phyloP scores from a whole-genome alignment of 2,329 filamentous ascomycete species.

The Cercospora sp. region DNA sequence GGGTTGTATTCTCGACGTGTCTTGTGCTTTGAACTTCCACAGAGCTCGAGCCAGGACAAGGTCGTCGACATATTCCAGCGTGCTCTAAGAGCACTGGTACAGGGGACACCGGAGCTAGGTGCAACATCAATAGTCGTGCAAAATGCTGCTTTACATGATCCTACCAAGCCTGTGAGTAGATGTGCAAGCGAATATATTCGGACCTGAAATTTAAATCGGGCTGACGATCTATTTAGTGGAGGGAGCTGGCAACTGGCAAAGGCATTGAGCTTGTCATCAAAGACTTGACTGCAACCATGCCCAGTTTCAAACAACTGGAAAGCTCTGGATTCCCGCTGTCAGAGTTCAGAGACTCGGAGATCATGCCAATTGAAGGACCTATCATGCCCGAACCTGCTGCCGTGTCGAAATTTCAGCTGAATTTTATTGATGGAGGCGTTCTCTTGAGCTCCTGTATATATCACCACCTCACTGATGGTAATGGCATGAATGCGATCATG shows the following conservation, averaged over 20 bases:
- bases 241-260: conserved; percentile 17
- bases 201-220: too few species aligned
- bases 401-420: conserved; percentile 23
- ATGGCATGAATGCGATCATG: conserved; percentile 29
- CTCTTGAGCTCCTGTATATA: conserved; percentile 28
- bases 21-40: conserved; percentile 23
- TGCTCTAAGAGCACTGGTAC: conserved; percentile 24
- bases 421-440: conserved; percentile 25
- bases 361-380: conserved; percentile 24
- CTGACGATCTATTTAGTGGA: conserved; percentile 12
- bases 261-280: conserved; percentile 25
- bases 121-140: conserved; percentile 15
- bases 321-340: conserved; percentile 22
- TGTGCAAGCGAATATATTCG: neutral
- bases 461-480: conserved; percentile 26
- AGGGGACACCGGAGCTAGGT: conserved; percentile 29
- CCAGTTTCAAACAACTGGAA: conserved; percentile 20
- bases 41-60: conserved; percentile 20
- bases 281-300: conserved; percentile 20
- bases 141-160: conserved; percentile 20
- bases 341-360: conserved; percentile 23
- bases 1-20: conserved; percentile 26
- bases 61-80: conserved; percentile 19
- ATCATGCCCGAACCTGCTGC: conserved; percentile 26
- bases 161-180: conserved; percentile 12